Evolutionary conservation across 768 basidiomycete genomes (phyloP).

Genomic region (Boletus fagicola): DNA sequence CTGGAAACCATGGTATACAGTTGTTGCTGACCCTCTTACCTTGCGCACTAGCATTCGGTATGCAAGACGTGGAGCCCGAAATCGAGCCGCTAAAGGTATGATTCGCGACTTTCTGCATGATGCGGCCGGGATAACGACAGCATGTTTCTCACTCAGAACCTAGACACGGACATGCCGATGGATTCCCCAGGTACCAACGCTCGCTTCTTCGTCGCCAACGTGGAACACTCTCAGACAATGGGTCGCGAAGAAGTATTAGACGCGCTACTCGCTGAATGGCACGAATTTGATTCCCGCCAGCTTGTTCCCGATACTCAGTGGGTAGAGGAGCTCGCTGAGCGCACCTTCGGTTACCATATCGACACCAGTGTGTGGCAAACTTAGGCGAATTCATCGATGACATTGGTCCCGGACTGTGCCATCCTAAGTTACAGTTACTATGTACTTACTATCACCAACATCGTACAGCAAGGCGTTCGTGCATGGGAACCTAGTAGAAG

Average conservation of each 20-base stretch:
- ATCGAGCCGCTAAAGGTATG: slow-evolving; percentile 49
- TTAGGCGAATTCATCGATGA: no score
- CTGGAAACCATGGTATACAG: slow-evolving; percentile 47
- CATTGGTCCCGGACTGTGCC: no score
- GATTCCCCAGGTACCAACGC: slow-evolving; percentile 36
- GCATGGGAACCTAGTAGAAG: no score
- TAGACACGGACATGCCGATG: slow-evolving; percentile 49
- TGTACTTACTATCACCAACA: no score
- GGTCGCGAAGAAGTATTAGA: slow-evolving; percentile 12
- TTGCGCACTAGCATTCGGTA: slow-evolving; percentile 48
- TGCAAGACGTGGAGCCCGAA: slow-evolving; percentile 45
- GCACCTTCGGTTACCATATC: no score
- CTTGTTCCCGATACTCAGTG: slow-evolving; percentile 41
- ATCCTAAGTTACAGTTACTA: no score
- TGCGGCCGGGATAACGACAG: background rate
- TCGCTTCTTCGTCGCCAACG: slow-evolving; percentile 34
- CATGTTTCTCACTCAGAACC: slow-evolving; percentile 38
- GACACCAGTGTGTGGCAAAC: no score
- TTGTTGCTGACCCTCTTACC: slow-evolving; percentile 41
- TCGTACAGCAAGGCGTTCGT: no score
- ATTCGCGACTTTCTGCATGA: background rate
- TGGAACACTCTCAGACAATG: slow-evolving; percentile 14
- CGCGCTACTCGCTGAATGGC: slow-evolving; percentile 32
- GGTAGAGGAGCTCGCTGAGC: slow-evolving; percentile 34
- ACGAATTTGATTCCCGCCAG: slow-evolving; percentile 31